Base-by-base conservation (phyloP, 441 rosid species). In the Heliophila coronopifolia region DNA sequence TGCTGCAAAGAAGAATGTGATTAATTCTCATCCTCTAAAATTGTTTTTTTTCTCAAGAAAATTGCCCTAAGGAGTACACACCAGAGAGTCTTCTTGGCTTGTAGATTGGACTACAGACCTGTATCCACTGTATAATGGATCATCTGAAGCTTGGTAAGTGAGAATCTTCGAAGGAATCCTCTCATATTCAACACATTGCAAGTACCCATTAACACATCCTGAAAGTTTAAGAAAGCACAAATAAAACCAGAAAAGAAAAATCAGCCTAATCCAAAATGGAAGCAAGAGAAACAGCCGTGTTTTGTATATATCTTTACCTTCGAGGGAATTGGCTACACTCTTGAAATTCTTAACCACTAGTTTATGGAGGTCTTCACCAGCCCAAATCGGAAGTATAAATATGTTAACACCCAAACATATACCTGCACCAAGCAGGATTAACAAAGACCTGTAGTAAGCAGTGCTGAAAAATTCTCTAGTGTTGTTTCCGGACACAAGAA, bases 361-460 rank as follows among this genome's bases (percentile, higher is more conserved):
- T 42, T 76, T 80, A 70, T 88, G 96, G 18, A 87, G 73, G 52
- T 81, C 94, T 57, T 87, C 96, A 7, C 94, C 96, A 31, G 94
- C 77, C 96, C 96, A 88, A 34, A 84, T 88, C 9, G 96, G 96
- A 63, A 64, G 78, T 42, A 88, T 58, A 35, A 71, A 78, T 5
- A 76, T 69, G 56, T 84, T 84, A 6, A 88, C 74, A 2, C 75
- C 68, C 48, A 88, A 66, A 66, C 89, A 74, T 9, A 80, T 71
- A 14, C 67, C 46, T 25, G 96, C 96, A 45, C 96, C 96, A 47
- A 80, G 1, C 6, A 59, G 75, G 24, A 88, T 88, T 9, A 78
- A 67, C 66, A 80, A 33, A 35, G 84, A 69, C 46, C 96, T 75
- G 43, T 68, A 77, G 11, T 78, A 47, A 3, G 88, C 90, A 28